Evolutionary conservation across 2,329 filamentous ascomycete species (phyloP), one percentile per base, ranked within the genome.

Genomic region (Arthrinium puccinioides): DNA sequence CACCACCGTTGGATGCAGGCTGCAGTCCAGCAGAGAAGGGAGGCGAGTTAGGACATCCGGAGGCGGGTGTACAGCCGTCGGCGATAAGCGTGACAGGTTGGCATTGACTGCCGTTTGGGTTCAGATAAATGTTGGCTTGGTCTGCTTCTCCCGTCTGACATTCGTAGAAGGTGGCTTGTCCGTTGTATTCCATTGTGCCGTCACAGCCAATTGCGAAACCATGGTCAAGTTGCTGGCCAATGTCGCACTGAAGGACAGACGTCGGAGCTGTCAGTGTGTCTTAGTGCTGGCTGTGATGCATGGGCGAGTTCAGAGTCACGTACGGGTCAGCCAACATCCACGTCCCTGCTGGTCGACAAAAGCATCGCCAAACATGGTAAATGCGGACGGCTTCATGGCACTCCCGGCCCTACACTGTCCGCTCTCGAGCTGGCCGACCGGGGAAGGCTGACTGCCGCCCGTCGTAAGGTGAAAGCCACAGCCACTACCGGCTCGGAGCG

Each of bases 271-370:
- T 13, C 13, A 11, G 31, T 6, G 6, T n/a, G 9, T 23, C 24
- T 33, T 21, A 37, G 52, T 42, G 50, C 39, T 35, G 21, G 14
- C 6, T 9, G 27, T 15, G 18, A 32, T 21, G n/a, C 11, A 28
- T 21, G 19, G 21, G 35, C 15, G 3, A 23, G 20, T 37, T 16
- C 15, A 3, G 7, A 11, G 11, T 41, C 16, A 61, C 64, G 55
- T 57, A 76, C 71, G 64, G 44, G 79, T 82, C 50, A 82, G 61
- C 56, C 80, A 78, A 51, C 80, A 84, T 15, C 79, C 77, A 40
- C 74, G 66, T 30, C 71, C 70, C 32, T 64, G 63, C 32, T 60
- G 54, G 51, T 83, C 79, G 14, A 63, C 72, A 42, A 84, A 67
- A 16, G 72, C 69, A 36, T 66, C 66, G 13, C 63, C 62, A 44